Percentiles rank a stretch among this genome's conserved stretches.
Evolutionary conservation across 2,329 filamentous ascomycete genomes (phyloP).

Genomic region (Cladophialophora immunda): DNA sequence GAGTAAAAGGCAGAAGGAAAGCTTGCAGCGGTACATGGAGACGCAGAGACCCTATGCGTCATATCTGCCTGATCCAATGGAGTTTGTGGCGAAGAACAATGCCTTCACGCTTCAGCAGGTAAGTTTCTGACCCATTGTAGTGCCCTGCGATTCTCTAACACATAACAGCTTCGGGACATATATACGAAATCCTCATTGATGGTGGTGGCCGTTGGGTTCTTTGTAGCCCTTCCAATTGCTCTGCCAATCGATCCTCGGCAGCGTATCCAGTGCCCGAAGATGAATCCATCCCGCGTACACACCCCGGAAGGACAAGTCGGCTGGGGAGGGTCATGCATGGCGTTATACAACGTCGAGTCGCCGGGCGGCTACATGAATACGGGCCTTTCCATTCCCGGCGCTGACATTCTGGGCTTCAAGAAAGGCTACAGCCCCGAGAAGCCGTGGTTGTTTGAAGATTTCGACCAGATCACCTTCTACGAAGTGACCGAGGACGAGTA

Average conservation of each 20-base stretch:
- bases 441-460: conserved; percentile 66
- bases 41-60: conserved; percentile 69
- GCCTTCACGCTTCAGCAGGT: conserved; percentile 56
- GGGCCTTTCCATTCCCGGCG: conserved; percentile 62
- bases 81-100: conserved; percentile 65
- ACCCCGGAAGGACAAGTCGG: conserved; percentile 65
- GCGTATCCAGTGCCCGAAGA: conserved; percentile 63
- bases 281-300: conserved; percentile 65
- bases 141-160: conserved; percentile 13
- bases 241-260: conserved; percentile 64
- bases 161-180: conserved; percentile 57
- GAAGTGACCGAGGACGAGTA: conserved; percentile 63
- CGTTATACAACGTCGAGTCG: conserved; percentile 64
- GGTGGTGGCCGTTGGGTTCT: conserved; percentile 64
- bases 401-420: conserved; percentile 64
- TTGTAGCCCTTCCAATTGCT: conserved; percentile 61
- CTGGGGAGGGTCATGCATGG: conserved; percentile 65
- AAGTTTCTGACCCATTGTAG: conserved; percentile 6
- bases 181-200: conserved; percentile 61
- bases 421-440: conserved; percentile 54
- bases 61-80: conserved; percentile 69
- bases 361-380: conserved; percentile 66
- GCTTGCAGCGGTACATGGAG: conserved; percentile 67
- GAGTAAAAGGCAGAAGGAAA: conserved; percentile 51
- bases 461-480: conserved; percentile 66